Evolutionary conservation across 129 eudicot species (phyloP), one percentile per base, ranked within the genome.

Genomic region (Ambrosia trifida): DNA sequence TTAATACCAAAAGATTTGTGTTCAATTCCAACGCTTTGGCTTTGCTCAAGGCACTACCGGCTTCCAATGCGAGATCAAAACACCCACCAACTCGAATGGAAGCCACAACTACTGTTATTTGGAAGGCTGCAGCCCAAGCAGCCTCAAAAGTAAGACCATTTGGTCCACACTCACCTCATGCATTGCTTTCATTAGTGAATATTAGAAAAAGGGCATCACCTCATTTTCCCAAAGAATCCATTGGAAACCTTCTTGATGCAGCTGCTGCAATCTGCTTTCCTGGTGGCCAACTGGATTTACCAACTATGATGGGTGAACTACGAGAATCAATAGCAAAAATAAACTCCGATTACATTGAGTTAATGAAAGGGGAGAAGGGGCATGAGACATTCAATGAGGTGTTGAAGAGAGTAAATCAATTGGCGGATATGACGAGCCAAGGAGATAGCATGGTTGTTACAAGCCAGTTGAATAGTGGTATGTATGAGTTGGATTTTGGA

Each of bases 1-100:
- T 47, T 2, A 7, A 0, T 11, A 70, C 74, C 0, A 70, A 70
- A 11, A 19, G 65, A 53, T 52, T 70, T 8, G 28, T 74, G 13
- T 80, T 80, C 10, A 18, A 74, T 63, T 71, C 76, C 2, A 46
- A n/a, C 2, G 56, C 77, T 60, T 61, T 80, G 35, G 35, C 77
- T 11, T 8, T 41, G 30, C 72, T 73, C 1, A 79, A 74, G 51
- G 7, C 71, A 30, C 66, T 54, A 47, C 50, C 49, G 2, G 60
- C 31, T 47, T 13, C 18, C 10, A 31, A 18, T 3, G 32, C 35
- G 8, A 47, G 5, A 36, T 38, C 64, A 3, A 0, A 38, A 17
- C 51, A 13, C 0, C 14, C 32, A 10, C 74, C 80, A 56, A 76
- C 75, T 19, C 75, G 75, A 17, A 51, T 14, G n/a, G 80, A 68